Percentiles rank a stretch among this genome's conserved stretches.
These are phyloP conservation scores for Hyphopichia burtonii DNA, from an alignment of 1,139 yeast genomes.

Conservation along the genomic window DNA sequence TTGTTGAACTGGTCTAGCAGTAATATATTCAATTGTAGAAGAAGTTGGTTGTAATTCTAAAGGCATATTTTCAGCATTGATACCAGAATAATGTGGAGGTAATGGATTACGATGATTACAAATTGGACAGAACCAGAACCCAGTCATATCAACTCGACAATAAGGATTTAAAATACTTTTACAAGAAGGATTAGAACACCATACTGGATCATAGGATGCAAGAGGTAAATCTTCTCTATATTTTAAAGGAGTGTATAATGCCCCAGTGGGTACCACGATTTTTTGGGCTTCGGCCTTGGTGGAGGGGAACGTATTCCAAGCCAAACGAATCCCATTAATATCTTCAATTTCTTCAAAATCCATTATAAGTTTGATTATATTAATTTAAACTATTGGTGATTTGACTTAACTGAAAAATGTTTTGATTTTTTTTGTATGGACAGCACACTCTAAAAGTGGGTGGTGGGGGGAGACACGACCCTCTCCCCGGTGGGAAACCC, in stretches of 20 bases:
- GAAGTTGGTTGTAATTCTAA: slow-evolving; percentile 75
- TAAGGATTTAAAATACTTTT: slow-evolving; percentile 87
- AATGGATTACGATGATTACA: slow-evolving; percentile 83
- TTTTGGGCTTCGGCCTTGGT: slow-evolving; percentile 89
- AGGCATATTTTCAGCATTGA: slow-evolving; percentile 82
- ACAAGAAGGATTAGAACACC: slow-evolving; percentile 79
- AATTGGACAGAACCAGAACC: slow-evolving; percentile 88
- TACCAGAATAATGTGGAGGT: slow-evolving; percentile 86
- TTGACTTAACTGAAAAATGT: too few species aligned
- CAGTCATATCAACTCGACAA: slow-evolving; percentile 79
- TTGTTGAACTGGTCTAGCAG: slow-evolving; percentile 81
- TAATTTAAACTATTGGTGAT: background rate
- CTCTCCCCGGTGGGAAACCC: background rate
- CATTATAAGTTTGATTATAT: slow-evolving; percentile 21
- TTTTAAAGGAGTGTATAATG: slow-evolving; percentile 89
- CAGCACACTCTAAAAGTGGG: background rate
- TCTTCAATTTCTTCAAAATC: slow-evolving; percentile 53
- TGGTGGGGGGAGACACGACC: background rate
- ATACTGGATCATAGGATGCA: slow-evolving; percentile 87
- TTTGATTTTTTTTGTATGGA: background rate
- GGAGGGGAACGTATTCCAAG: slow-evolving; percentile 66
- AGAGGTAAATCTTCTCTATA: slow-evolving; percentile 74
- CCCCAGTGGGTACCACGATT: slow-evolving; percentile 92
- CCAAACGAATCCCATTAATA: slow-evolving; percentile 49
- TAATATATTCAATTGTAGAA: slow-evolving; percentile 89